Base-by-base conservation (phyloP, 176 grass and related monocot genomes). In the Zoysia japonica region DNA sequence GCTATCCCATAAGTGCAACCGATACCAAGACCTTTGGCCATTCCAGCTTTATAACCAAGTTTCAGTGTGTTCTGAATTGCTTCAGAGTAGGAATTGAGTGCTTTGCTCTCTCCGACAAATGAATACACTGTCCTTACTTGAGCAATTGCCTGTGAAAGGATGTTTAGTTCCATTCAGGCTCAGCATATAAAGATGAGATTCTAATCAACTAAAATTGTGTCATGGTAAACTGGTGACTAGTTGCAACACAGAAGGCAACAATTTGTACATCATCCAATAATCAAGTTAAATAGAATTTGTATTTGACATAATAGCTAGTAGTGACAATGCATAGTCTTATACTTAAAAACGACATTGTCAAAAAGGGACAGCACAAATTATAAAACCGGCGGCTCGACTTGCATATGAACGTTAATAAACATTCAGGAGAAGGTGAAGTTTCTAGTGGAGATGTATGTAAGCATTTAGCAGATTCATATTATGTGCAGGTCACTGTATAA, bases 41-140 rank as follows among this genome's bases (percentile, higher is more conserved):
- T 95, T 45, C 96, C 96, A 78, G 92, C 96, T 71, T 99, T 99
- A 82, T 95, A 95, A 11, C 96, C 96, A 67, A 99, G 88, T 80
- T 99, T 95, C 63, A 99, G 76, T 42, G 96, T 93, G 77, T 89
- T 99, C 65, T 95, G 86, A 68, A 99, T 93, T 79, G 88, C 90
- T 82, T 99, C 90, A 20, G 96, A 99, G 77, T 99, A 99, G 68
- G 88, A 90, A 88, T 89, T 91, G 78, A 99, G 90, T 48, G 96
- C 86, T 87, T 96, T 99, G 75, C 86, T 89, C 71, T 99, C 96
- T 60, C 92, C 96, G 42, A 96, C 96, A 77, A 95, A 99, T 17
- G 96, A 99, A 53, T 99, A 95, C 39, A 99, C 92, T 43, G 96
- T 99, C 76, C 96, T 83, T 70, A 99, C 96, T 93, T 99, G 96